A percentile compares a stretch with the other conserved stretches of the same genome.
These are phyloP conservation scores for Microstegium vimineum DNA, from an alignment of 176 grass and related monocot genomes.

Conservation along the genomic window DNA sequence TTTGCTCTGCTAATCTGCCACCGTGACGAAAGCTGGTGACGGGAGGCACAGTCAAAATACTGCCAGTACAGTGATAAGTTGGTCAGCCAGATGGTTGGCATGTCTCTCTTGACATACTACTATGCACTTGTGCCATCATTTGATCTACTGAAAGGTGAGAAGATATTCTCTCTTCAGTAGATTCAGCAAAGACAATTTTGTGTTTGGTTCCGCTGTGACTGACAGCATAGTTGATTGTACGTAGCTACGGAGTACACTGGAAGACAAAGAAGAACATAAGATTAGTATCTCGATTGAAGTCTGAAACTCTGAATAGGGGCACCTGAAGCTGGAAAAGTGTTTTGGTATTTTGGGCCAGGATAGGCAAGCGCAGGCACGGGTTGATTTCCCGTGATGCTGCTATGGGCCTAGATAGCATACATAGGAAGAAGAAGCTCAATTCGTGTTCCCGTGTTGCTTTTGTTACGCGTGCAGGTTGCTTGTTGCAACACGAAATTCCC, in stretches of 20 bases:
- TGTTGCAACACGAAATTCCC: neutral
- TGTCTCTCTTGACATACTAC: neutral
- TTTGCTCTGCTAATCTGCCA: conserved; percentile 21
- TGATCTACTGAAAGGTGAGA: neutral
- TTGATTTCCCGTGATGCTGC: no score
- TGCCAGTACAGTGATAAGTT: conserved; percentile 19
- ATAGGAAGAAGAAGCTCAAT: no score
- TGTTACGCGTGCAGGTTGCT: neutral
- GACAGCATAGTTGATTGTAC: no score
- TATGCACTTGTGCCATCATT: neutral
- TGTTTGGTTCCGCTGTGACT: no score
- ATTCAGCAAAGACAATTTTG: no score
- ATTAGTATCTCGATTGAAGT: no score
- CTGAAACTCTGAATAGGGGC: neutral
- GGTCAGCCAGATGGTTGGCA: neutral
- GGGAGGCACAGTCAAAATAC: conserved; percentile 8
- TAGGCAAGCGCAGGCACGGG: no score
- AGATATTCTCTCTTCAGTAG: no score
- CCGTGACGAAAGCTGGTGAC: neutral
- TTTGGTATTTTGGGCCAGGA: no score
- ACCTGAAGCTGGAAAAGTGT: neutral
- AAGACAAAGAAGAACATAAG: neutral
- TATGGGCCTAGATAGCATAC: no score
- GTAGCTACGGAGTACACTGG: no score
- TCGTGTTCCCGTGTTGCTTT: neutral